phyloP scores from a whole-genome alignment of 1,139 yeast genomes.

The Suhomyces ambrosiae region DNA sequence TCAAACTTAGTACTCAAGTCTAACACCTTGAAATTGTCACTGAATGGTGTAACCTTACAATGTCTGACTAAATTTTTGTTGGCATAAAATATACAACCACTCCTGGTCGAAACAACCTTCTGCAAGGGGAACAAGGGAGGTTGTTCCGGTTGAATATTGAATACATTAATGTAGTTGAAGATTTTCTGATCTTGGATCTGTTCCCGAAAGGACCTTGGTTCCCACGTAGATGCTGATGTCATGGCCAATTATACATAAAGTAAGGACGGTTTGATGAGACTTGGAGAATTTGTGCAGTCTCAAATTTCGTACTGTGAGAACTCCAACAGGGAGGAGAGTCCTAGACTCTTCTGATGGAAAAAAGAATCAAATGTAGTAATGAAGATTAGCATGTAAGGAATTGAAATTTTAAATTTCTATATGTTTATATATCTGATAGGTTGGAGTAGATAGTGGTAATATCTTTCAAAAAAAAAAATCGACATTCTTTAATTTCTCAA shows the following conservation, averaged over 20 bases:
- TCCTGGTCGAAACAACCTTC: conserved; percentile 21
- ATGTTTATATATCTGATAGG: too few species aligned
- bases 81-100: conserved; percentile 34
- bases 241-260: background rate
- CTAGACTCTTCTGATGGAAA: too few species aligned
- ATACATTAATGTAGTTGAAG: conserved; percentile 5
- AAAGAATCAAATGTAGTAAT: too few species aligned
- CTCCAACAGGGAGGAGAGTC: background rate
- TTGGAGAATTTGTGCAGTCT: background rate
- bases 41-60: conserved; percentile 26
- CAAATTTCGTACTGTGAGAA: background rate
- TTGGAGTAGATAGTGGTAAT: too few species aligned
- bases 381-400: too few species aligned
- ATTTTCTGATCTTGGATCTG: conserved; percentile 12
- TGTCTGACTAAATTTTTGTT: conserved; percentile 33
- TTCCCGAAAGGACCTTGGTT: conserved; percentile 4
- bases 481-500: too few species aligned
- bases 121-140: conserved; percentile 3
- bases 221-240: background rate
- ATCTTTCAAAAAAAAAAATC: too few species aligned
- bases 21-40: conserved; percentile 25
- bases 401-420: too few species aligned
- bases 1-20: conserved; percentile 17
- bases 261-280: background rate
- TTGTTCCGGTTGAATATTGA: background rate